These are phyloP conservation scores for Ascochyta fabae DNA, from an alignment of 2,329 filamentous ascomycete species.

Conservation along the genomic window DNA sequence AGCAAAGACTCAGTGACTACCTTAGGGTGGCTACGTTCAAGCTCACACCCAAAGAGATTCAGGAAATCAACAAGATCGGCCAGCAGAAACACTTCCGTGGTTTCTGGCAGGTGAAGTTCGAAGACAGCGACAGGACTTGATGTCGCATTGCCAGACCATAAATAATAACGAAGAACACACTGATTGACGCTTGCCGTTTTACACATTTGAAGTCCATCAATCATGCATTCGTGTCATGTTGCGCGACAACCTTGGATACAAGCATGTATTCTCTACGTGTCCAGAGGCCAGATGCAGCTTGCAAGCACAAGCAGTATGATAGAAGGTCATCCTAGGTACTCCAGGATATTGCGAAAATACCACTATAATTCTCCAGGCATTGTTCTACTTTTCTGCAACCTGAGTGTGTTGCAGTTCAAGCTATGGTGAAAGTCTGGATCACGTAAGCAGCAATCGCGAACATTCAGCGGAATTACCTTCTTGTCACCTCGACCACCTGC, in stretches of 20 bases:
- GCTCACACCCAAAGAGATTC: slow-evolving; percentile 64
- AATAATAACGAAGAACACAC: neutral
- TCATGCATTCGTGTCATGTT: too few relatives aligned
- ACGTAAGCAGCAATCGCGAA: slow-evolving; percentile 7
- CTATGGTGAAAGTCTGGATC: neutral
- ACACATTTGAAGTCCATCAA: too few relatives aligned
- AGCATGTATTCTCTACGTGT: too few relatives aligned
- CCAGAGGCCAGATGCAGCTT: too few relatives aligned
- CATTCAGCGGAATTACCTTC: too few relatives aligned
- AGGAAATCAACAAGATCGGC: slow-evolving; percentile 57
- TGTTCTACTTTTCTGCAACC: too few relatives aligned
- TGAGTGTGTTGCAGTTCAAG: neutral
- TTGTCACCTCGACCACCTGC: slow-evolving; percentile 2
- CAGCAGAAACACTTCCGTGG: slow-evolving; percentile 66
- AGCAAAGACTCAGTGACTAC: slow-evolving; percentile 65
- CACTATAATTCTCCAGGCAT: too few relatives aligned
- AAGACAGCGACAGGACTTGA: slow-evolving; percentile 58
- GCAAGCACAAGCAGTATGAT: too few relatives aligned
- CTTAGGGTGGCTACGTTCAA: slow-evolving; percentile 63
- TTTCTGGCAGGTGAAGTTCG: slow-evolving; percentile 65
- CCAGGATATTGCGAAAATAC: too few relatives aligned
- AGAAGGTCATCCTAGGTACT: fast-evolving
- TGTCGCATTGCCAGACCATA: neutral
- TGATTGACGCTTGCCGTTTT: too few relatives aligned
- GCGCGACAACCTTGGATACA: too few relatives aligned